These are phyloP conservation scores for Beauveria sp. DNA, from an alignment of 2,329 filamentous ascomycete genomes.

Conservation along the genomic window DNA sequence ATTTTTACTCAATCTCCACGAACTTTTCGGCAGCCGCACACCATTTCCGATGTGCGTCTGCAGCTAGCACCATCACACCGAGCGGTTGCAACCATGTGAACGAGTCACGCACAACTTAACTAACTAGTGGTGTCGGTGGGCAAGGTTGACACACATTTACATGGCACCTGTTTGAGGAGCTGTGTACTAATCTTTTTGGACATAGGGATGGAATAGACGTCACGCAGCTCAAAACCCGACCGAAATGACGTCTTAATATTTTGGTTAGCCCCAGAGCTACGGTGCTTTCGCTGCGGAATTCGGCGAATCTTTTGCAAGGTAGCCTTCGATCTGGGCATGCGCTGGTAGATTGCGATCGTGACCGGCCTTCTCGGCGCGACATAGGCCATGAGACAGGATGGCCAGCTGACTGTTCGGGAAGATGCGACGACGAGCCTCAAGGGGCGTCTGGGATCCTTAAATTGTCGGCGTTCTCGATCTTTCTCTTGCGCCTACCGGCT, in stretches of 20 bases:
- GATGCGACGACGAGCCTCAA: neutral
- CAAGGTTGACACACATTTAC: neutral
- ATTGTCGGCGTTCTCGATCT: neutral
- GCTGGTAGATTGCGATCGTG: neutral
- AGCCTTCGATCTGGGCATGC: neutral
- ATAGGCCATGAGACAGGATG: neutral
- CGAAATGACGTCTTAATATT: neutral
- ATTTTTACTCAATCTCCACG: neutral
- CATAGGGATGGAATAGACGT: neutral
- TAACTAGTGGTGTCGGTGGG: neutral
- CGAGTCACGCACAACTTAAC: neutral
- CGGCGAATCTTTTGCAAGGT: neutral
- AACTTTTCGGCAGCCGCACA: neutral
- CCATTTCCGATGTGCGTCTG: neutral
- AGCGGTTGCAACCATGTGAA: constrained; percentile 7
- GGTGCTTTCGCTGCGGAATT: neutral
- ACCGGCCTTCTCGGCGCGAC: neutral
- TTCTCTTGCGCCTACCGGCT: neutral
- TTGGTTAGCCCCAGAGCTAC: neutral
- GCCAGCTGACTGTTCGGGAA: constrained; percentile 1
- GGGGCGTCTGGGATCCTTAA: neutral
- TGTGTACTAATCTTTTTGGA: neutral
- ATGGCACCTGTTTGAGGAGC: neutral
- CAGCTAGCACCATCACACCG: neutral
- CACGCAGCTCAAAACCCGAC: neutral